These are phyloP conservation scores for Rutidosis leptorrhynchoides DNA, from an alignment of 129 eudicot genomes.

Conservation along the genomic window DNA sequence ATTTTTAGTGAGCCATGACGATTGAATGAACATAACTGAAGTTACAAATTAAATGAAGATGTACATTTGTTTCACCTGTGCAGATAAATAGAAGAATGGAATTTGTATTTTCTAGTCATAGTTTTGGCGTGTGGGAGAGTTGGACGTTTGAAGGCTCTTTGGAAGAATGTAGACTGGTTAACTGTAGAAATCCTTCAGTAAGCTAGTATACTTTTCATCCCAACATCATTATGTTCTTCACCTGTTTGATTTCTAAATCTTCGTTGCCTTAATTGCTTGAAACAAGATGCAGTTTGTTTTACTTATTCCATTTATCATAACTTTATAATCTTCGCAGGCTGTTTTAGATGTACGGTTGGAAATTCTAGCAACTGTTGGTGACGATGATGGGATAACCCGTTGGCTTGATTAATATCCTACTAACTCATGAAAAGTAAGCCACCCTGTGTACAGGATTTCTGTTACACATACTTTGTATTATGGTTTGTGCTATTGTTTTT, in stretches of 20 bases:
- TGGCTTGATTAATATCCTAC: slow-evolving; percentile 71
- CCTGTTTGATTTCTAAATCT: not conserved
- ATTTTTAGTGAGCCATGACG: slow-evolving; percentile 13
- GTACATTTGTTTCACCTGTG: slow-evolving; percentile 19
- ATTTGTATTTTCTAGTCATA: slow-evolving; percentile 96
- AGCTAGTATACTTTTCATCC: slow-evolving; percentile 27
- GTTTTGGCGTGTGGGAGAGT: slow-evolving; percentile 99
- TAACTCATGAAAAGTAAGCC: slow-evolving; percentile 16
- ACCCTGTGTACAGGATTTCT: not conserved
- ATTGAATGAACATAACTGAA: slow-evolving; percentile 1
- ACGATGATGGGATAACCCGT: slow-evolving; percentile 82
- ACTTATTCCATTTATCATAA: not conserved
- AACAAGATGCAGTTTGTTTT: not conserved
- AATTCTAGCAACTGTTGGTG: slow-evolving; percentile 79
- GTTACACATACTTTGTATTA: slow-evolving; percentile 19
- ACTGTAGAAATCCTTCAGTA: slow-evolving; percentile 89
- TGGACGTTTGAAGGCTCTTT: slow-evolving; percentile 94
- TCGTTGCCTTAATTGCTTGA: too few relatives aligned
- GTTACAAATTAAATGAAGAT: not conserved
- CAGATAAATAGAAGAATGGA: slow-evolving; percentile 98
- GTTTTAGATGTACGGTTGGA: slow-evolving; percentile 81
- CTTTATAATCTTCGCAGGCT: too few relatives aligned
- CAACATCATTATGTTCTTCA: not conserved
- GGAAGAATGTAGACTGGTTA: slow-evolving; percentile 87
- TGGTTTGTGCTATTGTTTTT: slow-evolving; percentile 30